Conservation (phyloP, 345 rosid species). For the Geranium brycei region DNA sequence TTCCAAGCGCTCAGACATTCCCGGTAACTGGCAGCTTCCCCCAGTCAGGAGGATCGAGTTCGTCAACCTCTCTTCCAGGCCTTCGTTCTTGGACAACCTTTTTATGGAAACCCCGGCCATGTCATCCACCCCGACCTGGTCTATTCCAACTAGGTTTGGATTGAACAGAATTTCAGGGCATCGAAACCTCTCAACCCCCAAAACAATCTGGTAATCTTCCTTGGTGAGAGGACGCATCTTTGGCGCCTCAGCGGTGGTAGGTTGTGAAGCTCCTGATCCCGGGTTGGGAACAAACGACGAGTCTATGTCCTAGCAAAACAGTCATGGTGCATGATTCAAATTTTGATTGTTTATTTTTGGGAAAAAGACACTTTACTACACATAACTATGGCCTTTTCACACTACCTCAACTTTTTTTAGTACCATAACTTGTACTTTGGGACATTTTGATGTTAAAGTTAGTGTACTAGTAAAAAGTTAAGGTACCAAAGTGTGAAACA, state of each 20-base stretch:
- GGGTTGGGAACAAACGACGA: conserved; percentile 56
- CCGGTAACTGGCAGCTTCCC: conserved; percentile 61
- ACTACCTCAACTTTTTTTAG: no score
- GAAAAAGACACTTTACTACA: no score
- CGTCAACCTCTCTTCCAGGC: conserved; percentile 47
- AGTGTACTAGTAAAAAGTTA: no score
- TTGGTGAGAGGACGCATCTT: conserved; percentile 51
- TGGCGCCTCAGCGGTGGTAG: conserved; percentile 39
- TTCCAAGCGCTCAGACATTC: conserved; percentile 59
- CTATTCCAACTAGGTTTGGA: conserved; percentile 78
- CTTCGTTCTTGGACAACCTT: conserved; percentile 35
- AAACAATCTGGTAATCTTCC: conserved; percentile 70
- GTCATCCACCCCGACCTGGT: conserved; percentile 78
- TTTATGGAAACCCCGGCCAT: conserved; percentile 67
- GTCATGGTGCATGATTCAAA: not conserved
- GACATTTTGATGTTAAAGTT: no score
- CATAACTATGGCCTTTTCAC: no score
- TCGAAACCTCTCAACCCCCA: conserved; percentile 76
- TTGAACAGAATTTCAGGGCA: conserved; percentile 74
- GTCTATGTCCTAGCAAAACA: conserved; percentile 51
- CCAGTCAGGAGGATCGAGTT: conserved; percentile 69
- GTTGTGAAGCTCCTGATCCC: conserved; percentile 40
- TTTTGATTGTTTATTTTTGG: no score
- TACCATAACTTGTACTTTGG: no score
- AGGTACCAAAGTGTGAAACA: no score